Evolutionary conservation across 192 early-diverging fungal genomes (phyloP).

Genomic region (Umbelopsis sp.): DNA sequence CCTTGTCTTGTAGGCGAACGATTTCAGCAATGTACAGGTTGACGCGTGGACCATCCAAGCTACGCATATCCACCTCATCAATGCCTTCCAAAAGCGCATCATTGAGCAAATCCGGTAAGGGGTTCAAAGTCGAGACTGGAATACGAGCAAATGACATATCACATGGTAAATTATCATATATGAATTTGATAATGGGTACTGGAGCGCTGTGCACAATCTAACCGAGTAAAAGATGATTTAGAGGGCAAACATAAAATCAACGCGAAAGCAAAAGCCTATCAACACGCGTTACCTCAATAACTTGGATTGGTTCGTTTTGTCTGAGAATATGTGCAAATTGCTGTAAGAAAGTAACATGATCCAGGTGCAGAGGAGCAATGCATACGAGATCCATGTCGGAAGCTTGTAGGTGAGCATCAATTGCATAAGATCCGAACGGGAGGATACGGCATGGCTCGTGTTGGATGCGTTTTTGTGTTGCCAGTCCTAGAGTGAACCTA

Average conservation of each 20-base stretch:
- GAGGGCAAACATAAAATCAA: no score
- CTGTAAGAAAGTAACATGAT: not conserved
- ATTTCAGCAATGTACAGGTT: conserved; percentile 16
- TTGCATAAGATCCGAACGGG: conserved; percentile 30
- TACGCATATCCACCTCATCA: conserved; percentile 19
- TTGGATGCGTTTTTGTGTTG: not conserved
- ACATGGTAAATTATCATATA: conserved; percentile 20
- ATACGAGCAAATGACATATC: conserved; percentile 38
- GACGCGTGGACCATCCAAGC: conserved; percentile 40
- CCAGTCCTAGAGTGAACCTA: not conserved
- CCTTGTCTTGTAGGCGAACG: not conserved
- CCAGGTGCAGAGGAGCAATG: not conserved
- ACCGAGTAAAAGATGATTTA: no score
- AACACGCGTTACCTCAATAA: conserved; percentile 20
- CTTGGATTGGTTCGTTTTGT: not conserved
- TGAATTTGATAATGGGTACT: conserved; percentile 38
- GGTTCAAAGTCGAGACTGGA: not conserved
- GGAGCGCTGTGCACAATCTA: conserved; percentile 24
- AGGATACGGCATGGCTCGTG: conserved; percentile 16
- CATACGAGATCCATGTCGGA: conserved; percentile 32
- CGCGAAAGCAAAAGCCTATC: no score
- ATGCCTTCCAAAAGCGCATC: conserved; percentile 20
- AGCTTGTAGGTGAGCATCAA: conserved; percentile 15
- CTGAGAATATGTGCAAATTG: not conserved
- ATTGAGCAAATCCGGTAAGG: conserved; percentile 28